These are phyloP conservation scores for Naganishia antarctica DNA, from an alignment of 768 basidiomycete species.

Conservation along the genomic window DNA sequence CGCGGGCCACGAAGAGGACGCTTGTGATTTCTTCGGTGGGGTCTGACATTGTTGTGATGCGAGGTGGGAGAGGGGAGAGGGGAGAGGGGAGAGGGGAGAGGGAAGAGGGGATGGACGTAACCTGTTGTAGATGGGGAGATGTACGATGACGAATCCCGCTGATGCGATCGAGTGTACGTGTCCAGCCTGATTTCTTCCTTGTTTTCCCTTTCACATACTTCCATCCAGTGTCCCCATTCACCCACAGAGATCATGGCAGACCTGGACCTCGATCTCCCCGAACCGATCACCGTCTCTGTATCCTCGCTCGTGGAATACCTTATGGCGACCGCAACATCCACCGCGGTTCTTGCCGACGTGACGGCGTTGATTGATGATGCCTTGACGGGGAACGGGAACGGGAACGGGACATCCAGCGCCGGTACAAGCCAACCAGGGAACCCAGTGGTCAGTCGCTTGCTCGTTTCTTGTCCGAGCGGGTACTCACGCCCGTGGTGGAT, in stretches of 20 bases:
- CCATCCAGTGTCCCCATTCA: not conserved
- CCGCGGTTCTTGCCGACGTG: not conserved
- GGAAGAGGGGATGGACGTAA: not conserved
- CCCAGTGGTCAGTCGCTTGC: not conserved
- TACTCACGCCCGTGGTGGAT: not conserved
- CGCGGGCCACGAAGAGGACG: slow-evolving; percentile 12
- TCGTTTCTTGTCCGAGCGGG: not conserved
- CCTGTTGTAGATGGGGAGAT: too few species aligned
- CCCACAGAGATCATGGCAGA: not conserved
- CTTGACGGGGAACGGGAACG: too few species aligned
- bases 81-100: not conserved
- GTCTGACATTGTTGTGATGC: not conserved
- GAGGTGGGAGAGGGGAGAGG: not conserved
- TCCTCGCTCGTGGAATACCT: not conserved
- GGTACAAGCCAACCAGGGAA: not conserved
- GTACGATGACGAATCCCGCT: too few species aligned
- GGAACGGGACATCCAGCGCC: too few species aligned
- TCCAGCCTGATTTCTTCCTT: too few species aligned
- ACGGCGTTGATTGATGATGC: not conserved
- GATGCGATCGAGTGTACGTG: too few species aligned
- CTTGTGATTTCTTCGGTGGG: slow-evolving; percentile 1
- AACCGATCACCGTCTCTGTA: not conserved
- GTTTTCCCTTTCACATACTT: too few species aligned
- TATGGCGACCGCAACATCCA: not conserved
- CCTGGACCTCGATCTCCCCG: not conserved